phyloP scores from a whole-genome alignment of 2,329 filamentous ascomycete species.

The Diplocarpon mali region DNA sequence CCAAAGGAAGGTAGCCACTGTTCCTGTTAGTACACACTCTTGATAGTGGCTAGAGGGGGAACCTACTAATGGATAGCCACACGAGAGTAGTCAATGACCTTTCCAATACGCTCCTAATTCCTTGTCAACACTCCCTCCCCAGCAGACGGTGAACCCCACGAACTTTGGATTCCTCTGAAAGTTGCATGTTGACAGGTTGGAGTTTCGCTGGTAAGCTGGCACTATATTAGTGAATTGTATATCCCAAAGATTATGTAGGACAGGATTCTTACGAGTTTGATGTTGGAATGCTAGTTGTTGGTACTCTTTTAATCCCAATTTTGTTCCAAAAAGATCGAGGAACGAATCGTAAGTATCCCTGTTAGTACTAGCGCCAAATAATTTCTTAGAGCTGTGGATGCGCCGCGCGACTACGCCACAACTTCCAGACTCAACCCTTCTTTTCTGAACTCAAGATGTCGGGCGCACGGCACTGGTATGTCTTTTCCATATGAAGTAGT shows the following conservation, averaged over 20 bases:
- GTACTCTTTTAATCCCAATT: background rate
- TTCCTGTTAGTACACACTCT: constrained; percentile 27
- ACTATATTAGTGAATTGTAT: constrained; percentile 5
- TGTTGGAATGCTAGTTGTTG: background rate
- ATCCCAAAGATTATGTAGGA: background rate
- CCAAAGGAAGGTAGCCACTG: constrained; percentile 91
- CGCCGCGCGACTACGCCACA: constrained; percentile 13
- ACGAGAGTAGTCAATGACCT: constrained; percentile 88
- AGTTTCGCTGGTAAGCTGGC: constrained; percentile 7
- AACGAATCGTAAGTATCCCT: constrained; percentile 8
- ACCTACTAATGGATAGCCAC: constrained; percentile 91
- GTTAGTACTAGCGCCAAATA: constrained; percentile 8
- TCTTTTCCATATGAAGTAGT: background rate
- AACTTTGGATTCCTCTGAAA: constrained; percentile 98
- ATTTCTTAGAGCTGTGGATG: constrained; percentile 8
- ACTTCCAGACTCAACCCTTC: constrained; percentile 6
- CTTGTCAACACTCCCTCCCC: constrained; percentile 12
- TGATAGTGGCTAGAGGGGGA: background rate
- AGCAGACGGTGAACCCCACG: constrained; percentile 9
- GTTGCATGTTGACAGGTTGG: constrained; percentile 29
- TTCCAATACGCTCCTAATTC: constrained; percentile 84
- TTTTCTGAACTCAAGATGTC: constrained; percentile 29
- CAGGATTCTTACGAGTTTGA: background rate
- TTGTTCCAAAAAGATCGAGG: constrained; percentile 11
- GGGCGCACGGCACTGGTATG: constrained; percentile 58